Evolutionary conservation across 129 eudicot species (phyloP).

Genomic region (Smallanthus sonchifolius): DNA sequence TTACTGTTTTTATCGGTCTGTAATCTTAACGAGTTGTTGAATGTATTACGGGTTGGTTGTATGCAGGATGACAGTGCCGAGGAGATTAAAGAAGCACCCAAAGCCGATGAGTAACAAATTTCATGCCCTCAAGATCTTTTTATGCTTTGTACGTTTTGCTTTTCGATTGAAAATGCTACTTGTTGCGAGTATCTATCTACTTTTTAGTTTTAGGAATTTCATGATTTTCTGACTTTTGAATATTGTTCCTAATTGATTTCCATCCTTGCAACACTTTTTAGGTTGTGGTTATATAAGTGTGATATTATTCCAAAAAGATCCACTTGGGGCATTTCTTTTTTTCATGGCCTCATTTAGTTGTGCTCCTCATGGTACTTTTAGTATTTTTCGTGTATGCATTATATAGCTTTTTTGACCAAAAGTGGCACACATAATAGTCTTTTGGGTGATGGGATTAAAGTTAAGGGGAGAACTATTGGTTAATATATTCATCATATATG

Average conservation of each 20-base stretch:
- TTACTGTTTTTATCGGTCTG: not conserved
- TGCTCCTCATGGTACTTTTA: not conserved
- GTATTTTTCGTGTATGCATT: not conserved
- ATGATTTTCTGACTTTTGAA: slow-evolving; percentile 27
- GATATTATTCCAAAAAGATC: slow-evolving; percentile 1
- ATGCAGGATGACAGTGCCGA: slow-evolving; percentile 67
- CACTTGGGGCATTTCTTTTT: not conserved
- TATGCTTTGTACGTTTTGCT: slow-evolving; percentile 31
- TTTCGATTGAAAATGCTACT: slow-evolving; percentile 41
- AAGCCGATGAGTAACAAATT: slow-evolving; percentile 46
- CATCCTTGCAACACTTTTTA: slow-evolving; percentile 6
- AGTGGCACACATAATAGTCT: too few species aligned
- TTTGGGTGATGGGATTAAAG: not conserved
- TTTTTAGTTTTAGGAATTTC: slow-evolving; percentile 31
- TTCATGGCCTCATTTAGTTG: not conserved
- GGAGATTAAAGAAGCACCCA: slow-evolving; percentile 71
- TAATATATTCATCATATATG: not conserved
- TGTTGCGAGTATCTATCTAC: slow-evolving; percentile 20
- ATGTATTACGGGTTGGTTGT: not conserved
- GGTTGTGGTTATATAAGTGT: slow-evolving; percentile 16
- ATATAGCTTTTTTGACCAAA: not conserved
- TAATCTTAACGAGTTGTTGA: not conserved
- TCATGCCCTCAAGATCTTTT: slow-evolving; percentile 22
- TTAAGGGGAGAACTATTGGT: not conserved
- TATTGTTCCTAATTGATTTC: not conserved